Conservation (phyloP, 768 basidiomycete genomes). For the Hericium erinaceus region DNA sequence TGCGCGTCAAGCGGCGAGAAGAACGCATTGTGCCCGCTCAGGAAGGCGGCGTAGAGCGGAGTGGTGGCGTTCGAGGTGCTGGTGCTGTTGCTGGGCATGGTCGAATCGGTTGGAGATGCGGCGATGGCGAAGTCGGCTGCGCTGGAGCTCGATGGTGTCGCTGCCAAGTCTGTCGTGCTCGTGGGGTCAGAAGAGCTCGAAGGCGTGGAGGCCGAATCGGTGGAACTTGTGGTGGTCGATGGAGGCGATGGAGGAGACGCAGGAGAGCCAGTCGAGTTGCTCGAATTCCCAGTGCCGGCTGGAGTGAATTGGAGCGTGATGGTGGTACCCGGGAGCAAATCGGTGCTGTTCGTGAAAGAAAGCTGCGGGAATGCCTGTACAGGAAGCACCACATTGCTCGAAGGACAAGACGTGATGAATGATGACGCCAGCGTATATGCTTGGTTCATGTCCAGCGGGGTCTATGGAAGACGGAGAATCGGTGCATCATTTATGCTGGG, state of each 20-base stretch:
- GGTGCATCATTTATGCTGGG: constrained; percentile 23
- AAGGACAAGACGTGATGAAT: constrained; percentile 47
- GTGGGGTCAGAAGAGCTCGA: too few species aligned
- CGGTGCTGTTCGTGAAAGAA: constrained; percentile 16
- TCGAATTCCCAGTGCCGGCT: not conserved
- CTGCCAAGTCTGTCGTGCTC: too few species aligned
- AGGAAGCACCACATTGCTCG: constrained; percentile 37
- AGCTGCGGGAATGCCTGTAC: constrained; percentile 46
- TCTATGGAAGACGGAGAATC: constrained; percentile 18
- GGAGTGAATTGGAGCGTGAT: constrained; percentile 2
- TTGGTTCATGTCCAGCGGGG: constrained; percentile 31
- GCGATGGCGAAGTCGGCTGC: too few species aligned
- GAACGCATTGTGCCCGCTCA: constrained; percentile 9
- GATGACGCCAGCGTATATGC: constrained; percentile 29
- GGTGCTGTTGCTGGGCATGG: too few species aligned
- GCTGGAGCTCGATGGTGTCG: too few species aligned
- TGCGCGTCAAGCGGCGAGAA: constrained; percentile 8
- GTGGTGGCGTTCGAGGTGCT: not conserved
- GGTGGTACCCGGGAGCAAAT: not conserved
- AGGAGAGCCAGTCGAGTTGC: too few species aligned
- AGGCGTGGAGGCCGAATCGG: too few species aligned
- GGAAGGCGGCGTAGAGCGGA: constrained; percentile 9
- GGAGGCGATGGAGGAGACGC: too few species aligned
- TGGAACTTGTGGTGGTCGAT: too few species aligned
- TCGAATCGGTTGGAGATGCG: too few species aligned